phyloP scores from a whole-genome alignment of 768 basidiomycete species.

The Trametopsis cervina region DNA sequence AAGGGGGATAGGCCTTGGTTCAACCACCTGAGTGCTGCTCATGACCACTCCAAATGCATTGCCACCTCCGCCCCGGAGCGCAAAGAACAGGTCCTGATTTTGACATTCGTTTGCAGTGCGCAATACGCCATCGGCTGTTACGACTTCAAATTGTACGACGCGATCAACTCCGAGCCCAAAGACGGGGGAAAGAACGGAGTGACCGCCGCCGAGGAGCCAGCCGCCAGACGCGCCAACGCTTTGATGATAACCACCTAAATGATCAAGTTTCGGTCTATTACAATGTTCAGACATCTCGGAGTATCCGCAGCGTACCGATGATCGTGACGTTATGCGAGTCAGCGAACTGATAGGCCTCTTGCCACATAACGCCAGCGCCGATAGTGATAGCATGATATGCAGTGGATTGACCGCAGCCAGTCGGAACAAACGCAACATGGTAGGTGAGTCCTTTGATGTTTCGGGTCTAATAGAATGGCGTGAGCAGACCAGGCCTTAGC shows the following conservation, averaged over 20 bases:
- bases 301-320: constrained; percentile 29
- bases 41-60: constrained; percentile 30
- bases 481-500: background rate
- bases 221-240: background rate
- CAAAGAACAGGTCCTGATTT: constrained; percentile 48
- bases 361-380: constrained; percentile 26
- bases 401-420: background rate
- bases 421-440: background rate
- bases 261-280: constrained; percentile 10
- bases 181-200: constrained; percentile 23
- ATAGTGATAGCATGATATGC: constrained; percentile 24
- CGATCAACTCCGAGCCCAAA: constrained; percentile 27
- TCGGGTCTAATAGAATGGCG: background rate
- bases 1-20: constrained; percentile 17
- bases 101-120: constrained; percentile 39
- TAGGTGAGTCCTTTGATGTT: background rate
- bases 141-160: constrained; percentile 39
- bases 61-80: constrained; percentile 39
- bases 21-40: constrained; percentile 17
- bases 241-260: background rate
- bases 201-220: constrained; percentile 22
- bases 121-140: constrained; percentile 44
- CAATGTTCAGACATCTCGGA: constrained; percentile 30
- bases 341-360: constrained; percentile 28
- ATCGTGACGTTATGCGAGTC: constrained; percentile 29